Base-by-base conservation (phyloP, 768 basidiomycete species). In the Plicaturopsis crispa region DNA sequence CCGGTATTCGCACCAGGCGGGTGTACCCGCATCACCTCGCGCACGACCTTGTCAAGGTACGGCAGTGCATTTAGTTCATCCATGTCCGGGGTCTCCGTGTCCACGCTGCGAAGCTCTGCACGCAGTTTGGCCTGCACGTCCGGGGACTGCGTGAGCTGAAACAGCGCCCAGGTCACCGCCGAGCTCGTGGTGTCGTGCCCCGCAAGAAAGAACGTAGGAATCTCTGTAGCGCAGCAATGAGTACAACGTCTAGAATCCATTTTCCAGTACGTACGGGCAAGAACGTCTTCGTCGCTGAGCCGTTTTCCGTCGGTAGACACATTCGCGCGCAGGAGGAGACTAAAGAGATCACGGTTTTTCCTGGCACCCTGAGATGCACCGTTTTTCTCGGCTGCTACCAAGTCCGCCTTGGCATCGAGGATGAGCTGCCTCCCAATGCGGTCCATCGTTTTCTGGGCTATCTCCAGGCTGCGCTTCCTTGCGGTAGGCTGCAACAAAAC, bases 351-450 rank as follows among this genome's bases (percentile, higher is more conserved):
- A 3, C 67, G 61, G 14, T 63, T 60, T 1, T 44, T 46, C 1
- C 61, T 33, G 8, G 33, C 46, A 11, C 53, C 53, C 40, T 62
- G 65, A 42, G 62, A 55, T 20, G 42, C 49, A 5, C 44, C 42
- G 16, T 40, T 33, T 14, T 39, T 30, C 31, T 39, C 31, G 24
- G 42, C 19, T n/a, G n/a, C n/a, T n/a, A n/a, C n/a, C n/a, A n/a
- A n/a, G n/a, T n/a, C n/a, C n/a, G n/a, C n/a, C n/a, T n/a, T n/a
- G n/a, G n/a, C n/a, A 6, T 73, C 63, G 5, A 44, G 40, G n/a
- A 79, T 42, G 6, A 82, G 57, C 24, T 73, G 56, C 12, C 49
- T 50, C 4, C 75, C 80, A 35, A 83, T 73, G 7, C 66, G 60
- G 10, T 47, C 41, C 62, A 79, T 78, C 0, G 63, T 70, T 1